Evolutionary conservation across 148 eudicot genomes (phyloP).

Genomic region (Vaccinium darrowii): DNA sequence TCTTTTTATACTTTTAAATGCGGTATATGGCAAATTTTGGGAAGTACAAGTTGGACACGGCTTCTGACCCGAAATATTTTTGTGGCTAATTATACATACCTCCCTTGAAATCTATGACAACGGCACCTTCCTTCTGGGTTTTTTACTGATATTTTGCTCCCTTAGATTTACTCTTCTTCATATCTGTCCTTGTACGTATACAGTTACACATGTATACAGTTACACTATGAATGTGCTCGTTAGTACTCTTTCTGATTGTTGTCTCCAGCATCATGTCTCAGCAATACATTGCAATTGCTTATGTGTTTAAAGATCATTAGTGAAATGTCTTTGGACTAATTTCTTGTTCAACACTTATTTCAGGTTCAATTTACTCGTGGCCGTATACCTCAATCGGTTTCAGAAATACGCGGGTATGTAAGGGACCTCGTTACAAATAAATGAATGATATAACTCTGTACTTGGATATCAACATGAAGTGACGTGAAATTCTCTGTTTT

Average conservation of each 20-base stretch:
- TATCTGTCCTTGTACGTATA: not conserved
- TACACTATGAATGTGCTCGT: not conserved
- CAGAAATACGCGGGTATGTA: constrained; percentile 72
- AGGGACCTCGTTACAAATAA: not conserved
- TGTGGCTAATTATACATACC: not conserved
- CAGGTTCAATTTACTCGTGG: constrained; percentile 79
- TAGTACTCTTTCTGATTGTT: not conserved
- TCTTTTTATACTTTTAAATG: not conserved
- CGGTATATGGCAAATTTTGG: not conserved
- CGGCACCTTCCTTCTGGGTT: not conserved
- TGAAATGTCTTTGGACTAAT: not conserved
- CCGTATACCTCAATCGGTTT: constrained; percentile 52
- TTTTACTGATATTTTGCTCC: not conserved
- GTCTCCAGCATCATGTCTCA: not conserved
- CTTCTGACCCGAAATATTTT: not conserved
- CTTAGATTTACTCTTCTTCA: not conserved
- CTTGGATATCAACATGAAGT: not conserved
- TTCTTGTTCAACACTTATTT: not conserved
- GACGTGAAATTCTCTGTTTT: constrained; percentile 14
- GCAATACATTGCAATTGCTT: not conserved
- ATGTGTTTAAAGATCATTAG: not conserved
- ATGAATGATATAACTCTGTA: not conserved
- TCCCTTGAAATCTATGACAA: not conserved
- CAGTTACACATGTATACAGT: not conserved
- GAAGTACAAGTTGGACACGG: not conserved